phyloP scores from a whole-genome alignment of 2,329 filamentous ascomycete species.

The Allantophomopsis cytisporea region DNA sequence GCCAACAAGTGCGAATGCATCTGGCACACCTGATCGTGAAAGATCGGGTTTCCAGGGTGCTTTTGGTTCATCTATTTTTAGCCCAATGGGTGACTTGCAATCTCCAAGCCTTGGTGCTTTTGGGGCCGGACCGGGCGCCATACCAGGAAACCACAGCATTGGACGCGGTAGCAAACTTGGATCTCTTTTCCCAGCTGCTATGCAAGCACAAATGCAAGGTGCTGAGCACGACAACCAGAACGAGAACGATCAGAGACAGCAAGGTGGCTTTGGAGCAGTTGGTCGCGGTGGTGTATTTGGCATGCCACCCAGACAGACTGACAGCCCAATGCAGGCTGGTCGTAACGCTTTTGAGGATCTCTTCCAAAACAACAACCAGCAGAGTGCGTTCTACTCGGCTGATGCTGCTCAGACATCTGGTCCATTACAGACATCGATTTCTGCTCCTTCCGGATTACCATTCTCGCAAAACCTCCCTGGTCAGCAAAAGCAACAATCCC shows the following conservation, averaged over 20 bases:
- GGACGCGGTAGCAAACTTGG: conserved; percentile 72
- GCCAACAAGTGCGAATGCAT: conserved; percentile 41
- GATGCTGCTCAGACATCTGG: conserved; percentile 11
- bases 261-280: conserved; percentile 52
- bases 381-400: conserved; percentile 13
- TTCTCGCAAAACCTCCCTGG: conserved; percentile 12
- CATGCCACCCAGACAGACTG: conserved; percentile 38
- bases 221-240: conserved; percentile 49
- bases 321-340: conserved; percentile 42
- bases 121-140: conserved; percentile 31
- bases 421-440: conserved; percentile 6
- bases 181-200: conserved; percentile 73
- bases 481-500: conserved; percentile 17
- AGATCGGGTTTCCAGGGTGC: conserved; percentile 38
- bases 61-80: conserved; percentile 72
- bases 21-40: conserved; percentile 55
- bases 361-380: conserved; percentile 11
- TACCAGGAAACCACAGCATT: conserved; percentile 47
- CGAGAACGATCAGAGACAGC: conserved; percentile 46
- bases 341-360: conserved; percentile 41
- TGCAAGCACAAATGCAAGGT: conserved; percentile 82
- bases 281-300: conserved; percentile 46
- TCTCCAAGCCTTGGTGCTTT: conserved; percentile 63
- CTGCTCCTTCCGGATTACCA: conserved; percentile 2
- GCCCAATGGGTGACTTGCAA: conserved; percentile 63